These are phyloP conservation scores for Calonectria pseudoturangicola DNA, from an alignment of 2,329 filamentous ascomycete species.

Conservation along the genomic window DNA sequence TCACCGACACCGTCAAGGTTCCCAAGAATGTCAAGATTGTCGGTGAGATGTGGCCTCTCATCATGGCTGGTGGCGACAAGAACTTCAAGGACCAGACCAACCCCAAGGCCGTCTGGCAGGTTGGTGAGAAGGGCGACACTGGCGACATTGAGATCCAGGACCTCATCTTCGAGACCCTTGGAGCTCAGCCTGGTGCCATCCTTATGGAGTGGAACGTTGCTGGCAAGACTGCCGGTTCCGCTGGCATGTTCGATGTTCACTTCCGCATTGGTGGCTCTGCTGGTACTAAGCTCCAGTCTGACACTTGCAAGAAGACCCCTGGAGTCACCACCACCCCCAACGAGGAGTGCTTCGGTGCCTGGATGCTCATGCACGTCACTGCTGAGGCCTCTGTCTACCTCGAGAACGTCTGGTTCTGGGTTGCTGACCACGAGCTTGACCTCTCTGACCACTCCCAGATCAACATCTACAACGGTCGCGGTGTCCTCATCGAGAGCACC, in stretches of 20 bases:
- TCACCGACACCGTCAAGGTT: conserved; percentile 81
- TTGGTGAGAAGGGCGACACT: conserved; percentile 85
- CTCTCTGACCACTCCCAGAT: conserved; percentile 83
- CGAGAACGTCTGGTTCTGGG: conserved; percentile 95
- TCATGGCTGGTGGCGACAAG: conserved; percentile 85
- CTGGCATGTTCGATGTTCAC: conserved; percentile 96
- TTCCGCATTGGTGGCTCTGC: conserved; percentile 92
- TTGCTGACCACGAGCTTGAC: conserved; percentile 93
- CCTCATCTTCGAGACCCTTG: conserved; percentile 88
- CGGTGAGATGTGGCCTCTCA: conserved; percentile 92
- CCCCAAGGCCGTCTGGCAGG: conserved; percentile 89
- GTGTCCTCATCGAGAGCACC: conserved; percentile 84
- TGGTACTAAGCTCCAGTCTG: conserved; percentile 87
- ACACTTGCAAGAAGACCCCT: conserved; percentile 87
- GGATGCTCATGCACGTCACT: conserved; percentile 81
- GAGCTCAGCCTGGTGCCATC: conserved; percentile 89
- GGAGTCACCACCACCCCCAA: conserved; percentile 76
- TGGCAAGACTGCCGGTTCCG: conserved; percentile 78
- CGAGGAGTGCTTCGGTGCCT: conserved; percentile 82
- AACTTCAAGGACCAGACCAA: conserved; percentile 84
- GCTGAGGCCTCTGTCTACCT: conserved; percentile 81
- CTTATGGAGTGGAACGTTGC: conserved; percentile 94
- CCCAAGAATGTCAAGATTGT: conserved; percentile 90
- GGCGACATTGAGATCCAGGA: conserved; percentile 92
- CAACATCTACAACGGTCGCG: conserved; percentile 91